Percentiles rank a stretch among this genome's conserved stretches.
Conservation (phyloP, 2,329 filamentous ascomycete species). For the Cercospora berteroae region DNA sequence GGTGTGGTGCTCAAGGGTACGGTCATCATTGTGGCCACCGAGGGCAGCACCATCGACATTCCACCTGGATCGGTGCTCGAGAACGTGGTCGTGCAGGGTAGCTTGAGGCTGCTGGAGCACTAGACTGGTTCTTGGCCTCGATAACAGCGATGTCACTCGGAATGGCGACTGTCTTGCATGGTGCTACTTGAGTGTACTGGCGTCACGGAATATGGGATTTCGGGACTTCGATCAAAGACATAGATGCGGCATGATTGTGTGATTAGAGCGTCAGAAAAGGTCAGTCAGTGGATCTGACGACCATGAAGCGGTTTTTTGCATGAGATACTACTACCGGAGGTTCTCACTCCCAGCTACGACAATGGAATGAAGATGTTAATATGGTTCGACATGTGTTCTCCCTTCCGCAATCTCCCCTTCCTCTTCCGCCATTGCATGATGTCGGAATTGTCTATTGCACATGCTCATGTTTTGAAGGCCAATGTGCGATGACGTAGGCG, state of each 20-base stretch:
- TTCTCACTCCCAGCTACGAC: conserved; percentile 8
- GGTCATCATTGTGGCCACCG: conserved; percentile 97
- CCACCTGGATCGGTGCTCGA: conserved; percentile 95
- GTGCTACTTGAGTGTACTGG: conserved; percentile 9
- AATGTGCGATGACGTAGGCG: background rate
- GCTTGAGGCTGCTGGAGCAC: conserved; percentile 72
- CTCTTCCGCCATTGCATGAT: background rate
- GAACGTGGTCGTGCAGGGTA: conserved; percentile 98
- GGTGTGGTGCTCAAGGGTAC: conserved; percentile 96
- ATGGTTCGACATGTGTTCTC: background rate
- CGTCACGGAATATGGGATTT: conserved; percentile 9
- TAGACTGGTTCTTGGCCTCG: conserved; percentile 39
- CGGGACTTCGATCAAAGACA: conserved; percentile 4
- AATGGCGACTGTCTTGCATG: background rate
- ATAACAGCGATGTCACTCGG: background rate
- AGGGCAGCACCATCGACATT: conserved; percentile 96
- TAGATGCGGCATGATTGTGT: conserved; percentile 13
- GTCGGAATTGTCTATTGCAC: background rate
- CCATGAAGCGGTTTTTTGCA: conserved; percentile 8
- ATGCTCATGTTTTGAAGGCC: background rate
- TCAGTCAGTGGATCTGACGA: conserved; percentile 15
- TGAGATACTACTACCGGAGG: conserved; percentile 14
- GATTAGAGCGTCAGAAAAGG: conserved; percentile 13
- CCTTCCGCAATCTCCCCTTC: background rate
- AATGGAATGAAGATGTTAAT: conserved; percentile 14